Evolutionary conservation across 163 green algal genomes (phyloP), one percentile per base, ranked within the genome.

Genomic region (Scenedesmus sp.): DNA sequence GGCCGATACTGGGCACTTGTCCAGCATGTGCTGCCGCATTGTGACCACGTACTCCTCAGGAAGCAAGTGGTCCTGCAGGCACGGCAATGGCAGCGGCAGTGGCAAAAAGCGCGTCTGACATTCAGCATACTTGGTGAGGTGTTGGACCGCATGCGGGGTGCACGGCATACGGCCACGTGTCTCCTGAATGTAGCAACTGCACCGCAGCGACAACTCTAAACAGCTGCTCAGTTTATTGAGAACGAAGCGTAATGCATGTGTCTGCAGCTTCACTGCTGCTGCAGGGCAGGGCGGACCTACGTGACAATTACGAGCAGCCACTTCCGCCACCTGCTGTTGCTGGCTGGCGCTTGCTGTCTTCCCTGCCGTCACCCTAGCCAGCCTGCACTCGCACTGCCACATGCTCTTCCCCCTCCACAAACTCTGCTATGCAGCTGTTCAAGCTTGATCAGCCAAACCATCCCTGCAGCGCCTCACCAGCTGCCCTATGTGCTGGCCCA

Each of bases 401-500:
- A 52, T 46, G 70, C 1, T 79, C 23, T 52, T 23, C 70, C 23
- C 10, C 18, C 18, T 52, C 13, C 34, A 26, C 66, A 34, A 46
- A 46, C 34, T 46, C 34, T 46, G 34, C 34, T 46, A 46, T 46
- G 34, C 34, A 46, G 34, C 34, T 8, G 15, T 76, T 2, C 15
- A 76, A 26, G 3, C 8, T 3, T 2, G 26, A 70, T 76, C 4
- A 9, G 16, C 6, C 2, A 76, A 18, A 34, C 16, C 2, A 23
- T 4, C 66, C n/a, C 16, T 18, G 16, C 15, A 34, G 16, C 70
- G 10, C 34, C 94, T 83, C 92, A 98, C 96, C 96, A 99, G 94
- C 94, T 98, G 96, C n/a, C 94, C 97, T 3, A 98, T 92, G 92
- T 98, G 96, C 95, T 99, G 97, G 6, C 97, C 97, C 13, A 99